These are phyloP conservation scores for Iris pallida DNA, from an alignment of 116 monocot species.

Conservation along the genomic window DNA sequence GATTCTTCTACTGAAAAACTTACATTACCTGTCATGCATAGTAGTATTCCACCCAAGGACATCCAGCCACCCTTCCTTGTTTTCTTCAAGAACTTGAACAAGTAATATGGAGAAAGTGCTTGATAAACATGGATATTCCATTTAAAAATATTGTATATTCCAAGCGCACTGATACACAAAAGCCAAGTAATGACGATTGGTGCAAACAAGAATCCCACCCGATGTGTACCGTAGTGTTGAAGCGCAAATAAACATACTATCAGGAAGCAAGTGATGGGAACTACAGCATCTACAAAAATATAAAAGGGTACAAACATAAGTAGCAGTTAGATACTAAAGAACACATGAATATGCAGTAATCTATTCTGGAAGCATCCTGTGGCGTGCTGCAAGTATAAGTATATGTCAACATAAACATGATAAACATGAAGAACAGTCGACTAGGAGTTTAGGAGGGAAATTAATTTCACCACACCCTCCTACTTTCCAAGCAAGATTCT, in stretches of 20 bases:
- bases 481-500: no score
- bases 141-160: conserved; percentile 76
- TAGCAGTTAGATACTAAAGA: background rate
- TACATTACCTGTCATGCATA: conserved; percentile 78
- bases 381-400: background rate
- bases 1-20: background rate
- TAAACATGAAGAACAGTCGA: background rate
- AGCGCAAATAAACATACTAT: conserved; percentile 75
- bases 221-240: conserved; percentile 93
- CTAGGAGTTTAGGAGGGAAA: background rate
- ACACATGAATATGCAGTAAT: background rate
- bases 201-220: conserved; percentile 79
- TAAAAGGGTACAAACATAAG: background rate
- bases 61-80: conserved; percentile 90
- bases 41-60: conserved; percentile 92
- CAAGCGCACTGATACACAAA: conserved; percentile 71
- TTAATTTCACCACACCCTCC: background rate
- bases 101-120: conserved; percentile 88
- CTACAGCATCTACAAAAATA: conserved; percentile 69
- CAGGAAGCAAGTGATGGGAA: conserved; percentile 90
- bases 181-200: conserved; percentile 82
- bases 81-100: conserved; percentile 91
- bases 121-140: conserved; percentile 86
- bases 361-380: background rate
- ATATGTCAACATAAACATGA: background rate